These are phyloP conservation scores for Linderniella brevidens DNA, from an alignment of 257 asterid genomes.

Conservation along the genomic window DNA sequence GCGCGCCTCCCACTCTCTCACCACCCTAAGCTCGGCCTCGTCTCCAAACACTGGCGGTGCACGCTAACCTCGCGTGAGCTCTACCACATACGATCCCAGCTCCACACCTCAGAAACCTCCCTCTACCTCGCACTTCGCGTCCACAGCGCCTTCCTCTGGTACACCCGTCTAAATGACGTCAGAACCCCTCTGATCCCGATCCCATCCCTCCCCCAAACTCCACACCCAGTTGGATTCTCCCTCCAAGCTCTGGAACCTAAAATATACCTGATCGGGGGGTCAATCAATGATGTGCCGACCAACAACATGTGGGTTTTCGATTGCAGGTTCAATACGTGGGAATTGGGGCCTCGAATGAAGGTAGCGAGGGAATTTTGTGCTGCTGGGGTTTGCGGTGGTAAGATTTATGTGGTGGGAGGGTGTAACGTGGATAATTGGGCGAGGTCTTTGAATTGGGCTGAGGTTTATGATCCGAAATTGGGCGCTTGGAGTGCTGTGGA, in stretches of 20 bases:
- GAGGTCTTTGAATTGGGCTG: slow-evolving; percentile 73
- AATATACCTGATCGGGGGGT: slow-evolving; percentile 70
- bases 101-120: slow-evolving; percentile 33
- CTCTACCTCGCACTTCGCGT: slow-evolving; percentile 48
- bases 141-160: slow-evolving; percentile 50
- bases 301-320: slow-evolving; percentile 54
- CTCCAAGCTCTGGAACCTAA: slow-evolving; percentile 36
- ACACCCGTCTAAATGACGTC: slow-evolving; percentile 17
- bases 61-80: slow-evolving; percentile 31
- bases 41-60: slow-evolving; percentile 65
- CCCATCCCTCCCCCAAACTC: slow-evolving; percentile 30
- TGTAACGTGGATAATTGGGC: slow-evolving; percentile 70
- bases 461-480: slow-evolving; percentile 39
- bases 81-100: slow-evolving; percentile 44
- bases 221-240: slow-evolving; percentile 51
- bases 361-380: slow-evolving; percentile 68
- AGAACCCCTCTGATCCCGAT: slow-evolving; percentile 21
- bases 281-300: slow-evolving; percentile 41
- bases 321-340: slow-evolving; percentile 64
- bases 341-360: slow-evolving; percentile 51
- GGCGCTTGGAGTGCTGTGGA: slow-evolving; percentile 46
- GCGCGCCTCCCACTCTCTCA: slow-evolving; percentile 53
- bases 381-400: slow-evolving; percentile 45
- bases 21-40: slow-evolving; percentile 47
- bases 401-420: slow-evolving; percentile 74